phyloP scores from a whole-genome alignment of 495 filamentous ascomycete genomes.

The Annulohypoxylon bovei region DNA sequence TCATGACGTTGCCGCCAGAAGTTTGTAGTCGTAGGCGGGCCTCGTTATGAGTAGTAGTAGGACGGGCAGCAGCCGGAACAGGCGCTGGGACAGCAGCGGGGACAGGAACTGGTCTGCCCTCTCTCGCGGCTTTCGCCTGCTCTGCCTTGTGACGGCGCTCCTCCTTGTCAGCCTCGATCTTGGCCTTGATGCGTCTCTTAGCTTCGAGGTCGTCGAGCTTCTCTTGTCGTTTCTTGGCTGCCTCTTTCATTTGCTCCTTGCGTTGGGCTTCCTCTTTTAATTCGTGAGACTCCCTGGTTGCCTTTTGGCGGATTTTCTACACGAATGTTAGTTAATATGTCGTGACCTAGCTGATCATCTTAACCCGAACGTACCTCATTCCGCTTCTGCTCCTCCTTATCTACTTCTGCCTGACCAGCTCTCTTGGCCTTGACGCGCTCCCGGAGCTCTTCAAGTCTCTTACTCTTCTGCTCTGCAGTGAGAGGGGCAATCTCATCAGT shows the following conservation, averaged over 20 bases:
- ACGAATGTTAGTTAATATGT: conserved; percentile 23
- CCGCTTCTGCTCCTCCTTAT: conserved; percentile 84
- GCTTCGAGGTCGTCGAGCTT: conserved; percentile 88
- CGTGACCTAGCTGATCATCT: not conserved
- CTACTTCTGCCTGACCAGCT: conserved; percentile 71
- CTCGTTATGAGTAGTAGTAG: conserved; percentile 70
- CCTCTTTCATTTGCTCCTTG: conserved; percentile 91
- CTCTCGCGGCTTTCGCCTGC: conserved; percentile 81
- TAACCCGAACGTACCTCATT: conserved; percentile 73
- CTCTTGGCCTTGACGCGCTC: conserved; percentile 78
- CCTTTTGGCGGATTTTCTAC: conserved; percentile 87
- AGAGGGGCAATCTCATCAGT: conserved; percentile 90
- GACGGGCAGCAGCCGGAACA: conserved; percentile 47
- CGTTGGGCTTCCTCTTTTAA: conserved; percentile 83
- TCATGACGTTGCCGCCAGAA: conserved; percentile 75
- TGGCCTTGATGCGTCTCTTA: conserved; percentile 86
- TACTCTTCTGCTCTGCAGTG: conserved; percentile 90
- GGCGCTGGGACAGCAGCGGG: conserved; percentile 52
- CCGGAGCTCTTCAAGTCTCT: conserved; percentile 76
- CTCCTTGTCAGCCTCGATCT: conserved; percentile 91
- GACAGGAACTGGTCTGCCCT: conserved; percentile 69
- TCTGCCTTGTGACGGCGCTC: conserved; percentile 85
- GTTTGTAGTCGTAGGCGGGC: conserved; percentile 85
- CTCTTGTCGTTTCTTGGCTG: conserved; percentile 82
- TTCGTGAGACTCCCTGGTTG: conserved; percentile 80